Evolutionary conservation across 352 stramenopile species (phyloP).

Genomic region (Phytophthora capsici): DNA sequence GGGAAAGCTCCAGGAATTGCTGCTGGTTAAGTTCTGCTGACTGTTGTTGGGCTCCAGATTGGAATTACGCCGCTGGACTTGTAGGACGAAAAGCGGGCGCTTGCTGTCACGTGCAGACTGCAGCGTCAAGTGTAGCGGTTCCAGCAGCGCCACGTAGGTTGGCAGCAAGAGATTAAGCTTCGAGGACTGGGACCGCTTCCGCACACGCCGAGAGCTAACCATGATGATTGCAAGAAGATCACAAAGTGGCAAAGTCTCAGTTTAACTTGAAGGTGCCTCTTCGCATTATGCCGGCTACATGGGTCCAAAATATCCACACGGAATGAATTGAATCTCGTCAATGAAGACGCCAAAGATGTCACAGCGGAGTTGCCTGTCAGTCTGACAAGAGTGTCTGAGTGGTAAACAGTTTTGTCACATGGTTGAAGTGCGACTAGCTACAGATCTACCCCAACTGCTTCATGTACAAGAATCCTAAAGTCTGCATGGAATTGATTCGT

Average conservation of each 20-base stretch:
- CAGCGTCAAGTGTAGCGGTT: conserved; percentile 29
- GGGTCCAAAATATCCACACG: conserved; percentile 19
- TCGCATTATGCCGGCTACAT: conserved; percentile 5
- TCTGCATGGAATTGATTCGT: conserved; percentile 2
- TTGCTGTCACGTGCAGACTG: conserved; percentile 17
- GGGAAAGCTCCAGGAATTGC: conserved; percentile 22
- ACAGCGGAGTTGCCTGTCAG: not conserved
- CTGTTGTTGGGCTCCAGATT: not conserved
- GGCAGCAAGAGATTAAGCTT: conserved; percentile 10
- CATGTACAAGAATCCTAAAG: not conserved
- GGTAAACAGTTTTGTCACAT: not conserved
- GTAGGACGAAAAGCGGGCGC: conserved; percentile 26
- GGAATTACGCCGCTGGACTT: conserved; percentile 25
- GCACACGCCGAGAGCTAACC: conserved; percentile 26
- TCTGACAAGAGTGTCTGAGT: not conserved
- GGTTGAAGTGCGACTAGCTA: conserved; percentile 6
- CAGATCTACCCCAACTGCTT: not conserved
- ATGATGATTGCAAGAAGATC: conserved; percentile 17
- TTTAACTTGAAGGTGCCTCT: not conserved
- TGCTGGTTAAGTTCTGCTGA: not conserved
- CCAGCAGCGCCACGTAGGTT: conserved; percentile 38
- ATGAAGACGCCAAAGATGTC: too few relatives aligned
- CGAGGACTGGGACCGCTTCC: conserved; percentile 15
- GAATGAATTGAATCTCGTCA: too few relatives aligned
- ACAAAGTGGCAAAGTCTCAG: conserved; percentile 3